Conservation (phyloP, 2,329 filamentous ascomycete genomes). For the Arthrocladium fulminans region DNA sequence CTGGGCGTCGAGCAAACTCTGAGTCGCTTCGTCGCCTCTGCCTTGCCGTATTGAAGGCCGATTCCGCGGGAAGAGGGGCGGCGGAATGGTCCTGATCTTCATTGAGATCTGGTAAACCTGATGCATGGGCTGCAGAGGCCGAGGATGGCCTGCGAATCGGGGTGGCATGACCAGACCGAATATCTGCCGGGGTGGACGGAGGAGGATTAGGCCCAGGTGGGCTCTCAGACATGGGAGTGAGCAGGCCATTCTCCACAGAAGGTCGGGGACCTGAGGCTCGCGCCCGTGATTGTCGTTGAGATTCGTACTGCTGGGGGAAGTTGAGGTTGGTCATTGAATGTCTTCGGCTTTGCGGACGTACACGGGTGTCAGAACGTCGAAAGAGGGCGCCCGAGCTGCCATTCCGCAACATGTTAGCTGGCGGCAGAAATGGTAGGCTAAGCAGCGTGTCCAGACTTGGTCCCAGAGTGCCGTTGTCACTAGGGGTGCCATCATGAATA, state of each 20-base stretch:
- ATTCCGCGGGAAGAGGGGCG: constrained; percentile 26
- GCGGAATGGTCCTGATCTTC: constrained; percentile 30
- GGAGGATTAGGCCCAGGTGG: constrained; percentile 52
- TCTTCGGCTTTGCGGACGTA: constrained; percentile 46
- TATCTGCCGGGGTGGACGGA: constrained; percentile 55
- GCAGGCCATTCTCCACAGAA: constrained; percentile 11
- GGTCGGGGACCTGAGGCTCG: constrained; percentile 9
- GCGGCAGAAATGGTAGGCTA: constrained; percentile 37
- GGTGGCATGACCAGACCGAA: constrained; percentile 45
- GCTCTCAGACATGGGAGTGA: constrained; percentile 44
- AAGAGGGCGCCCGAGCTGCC: constrained; percentile 43
- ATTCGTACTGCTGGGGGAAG: constrained; percentile 44
- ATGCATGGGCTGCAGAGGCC: constrained; percentile 35
- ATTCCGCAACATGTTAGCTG: constrained; percentile 34
- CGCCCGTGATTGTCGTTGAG: constrained; percentile 44
- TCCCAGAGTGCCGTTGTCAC: constrained; percentile 24
- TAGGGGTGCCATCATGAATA: constrained; percentile 39
- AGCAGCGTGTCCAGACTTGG: constrained; percentile 38
- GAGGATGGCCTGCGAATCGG: constrained; percentile 40
- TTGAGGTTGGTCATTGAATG: constrained; percentile 46
- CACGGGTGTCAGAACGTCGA: constrained; percentile 43
- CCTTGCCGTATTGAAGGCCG: constrained; percentile 38
- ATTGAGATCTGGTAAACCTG: constrained; percentile 31
- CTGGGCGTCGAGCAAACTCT: constrained; percentile 46
- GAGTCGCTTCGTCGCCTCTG: constrained; percentile 52